phyloP scores from a whole-genome alignment of 768 basidiomycete species.

The Kwoniella pini region DNA sequence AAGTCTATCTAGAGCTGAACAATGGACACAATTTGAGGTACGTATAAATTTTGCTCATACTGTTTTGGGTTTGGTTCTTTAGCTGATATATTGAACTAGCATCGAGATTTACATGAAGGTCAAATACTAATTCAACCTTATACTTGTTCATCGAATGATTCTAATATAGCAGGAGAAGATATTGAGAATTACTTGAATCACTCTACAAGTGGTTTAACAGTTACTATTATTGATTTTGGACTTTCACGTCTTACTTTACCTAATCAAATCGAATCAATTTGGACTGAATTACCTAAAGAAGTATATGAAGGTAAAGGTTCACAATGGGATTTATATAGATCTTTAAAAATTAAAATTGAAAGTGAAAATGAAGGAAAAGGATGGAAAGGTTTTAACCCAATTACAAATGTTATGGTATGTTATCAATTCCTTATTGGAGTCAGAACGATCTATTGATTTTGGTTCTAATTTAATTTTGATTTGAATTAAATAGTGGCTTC shows the following conservation, averaged over 20 bases:
- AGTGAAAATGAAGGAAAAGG: constrained; percentile 64
- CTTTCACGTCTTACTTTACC: constrained; percentile 73
- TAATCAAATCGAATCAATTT: constrained; percentile 59
- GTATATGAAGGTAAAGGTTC: constrained; percentile 88
- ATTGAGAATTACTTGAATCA: constrained; percentile 28
- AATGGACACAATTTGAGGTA: constrained; percentile 83
- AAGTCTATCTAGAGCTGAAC: constrained; percentile 76
- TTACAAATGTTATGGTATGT: constrained; percentile 87
- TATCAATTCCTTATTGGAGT: neutral
- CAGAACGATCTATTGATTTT: neutral
- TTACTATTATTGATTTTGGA: constrained; percentile 92
- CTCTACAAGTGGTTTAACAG: constrained; percentile 64
- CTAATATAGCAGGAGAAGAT: neutral
- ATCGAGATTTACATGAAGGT: constrained; percentile 98
- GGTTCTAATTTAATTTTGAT: neutral
- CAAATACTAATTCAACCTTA: constrained; percentile 75
- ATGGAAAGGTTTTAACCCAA: constrained; percentile 77
- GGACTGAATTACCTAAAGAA: constrained; percentile 82
- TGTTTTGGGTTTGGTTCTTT: too few species aligned
- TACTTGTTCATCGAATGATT: too few species aligned
- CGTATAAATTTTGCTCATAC: constrained; percentile 31
- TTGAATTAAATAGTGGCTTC: constrained; percentile 70
- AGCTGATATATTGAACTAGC: constrained; percentile 62
- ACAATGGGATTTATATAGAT: constrained; percentile 91
- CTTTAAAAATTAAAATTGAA: constrained; percentile 69